A percentile compares a stretch with the other conserved stretches of the same genome.
Conservation (phyloP, 2,329 filamentous ascomycete species). For the Westerdykella aurantiaca region DNA sequence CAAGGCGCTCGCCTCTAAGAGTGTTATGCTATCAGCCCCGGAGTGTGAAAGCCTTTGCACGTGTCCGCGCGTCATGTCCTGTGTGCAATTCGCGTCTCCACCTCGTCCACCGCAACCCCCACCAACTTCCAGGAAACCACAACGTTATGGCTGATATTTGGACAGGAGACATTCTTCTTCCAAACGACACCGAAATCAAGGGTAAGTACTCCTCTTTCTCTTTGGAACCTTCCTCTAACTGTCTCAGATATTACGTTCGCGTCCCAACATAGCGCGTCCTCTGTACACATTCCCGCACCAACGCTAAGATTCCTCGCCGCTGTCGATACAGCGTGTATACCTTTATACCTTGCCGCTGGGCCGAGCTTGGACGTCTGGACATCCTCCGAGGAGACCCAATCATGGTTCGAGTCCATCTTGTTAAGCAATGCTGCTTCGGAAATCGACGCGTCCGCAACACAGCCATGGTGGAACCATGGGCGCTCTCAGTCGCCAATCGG, state of each 20-base stretch:
- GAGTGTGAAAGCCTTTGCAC: too few relatives aligned
- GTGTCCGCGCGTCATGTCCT: too few relatives aligned
- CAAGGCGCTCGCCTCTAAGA: too few relatives aligned
- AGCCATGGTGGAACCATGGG: slow-evolving; percentile 36
- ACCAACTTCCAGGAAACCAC: background rate
- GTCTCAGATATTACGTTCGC: slow-evolving; percentile 25
- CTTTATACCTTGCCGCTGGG: slow-evolving; percentile 37
- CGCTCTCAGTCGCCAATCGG: slow-evolving; percentile 38
- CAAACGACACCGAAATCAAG: slow-evolving; percentile 18
- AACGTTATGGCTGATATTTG: slow-evolving; percentile 29
- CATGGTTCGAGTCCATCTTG: slow-evolving; percentile 39
- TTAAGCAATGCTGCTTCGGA: slow-evolving; percentile 14
- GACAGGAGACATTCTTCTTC: slow-evolving; percentile 30
- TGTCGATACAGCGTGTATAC: slow-evolving; percentile 38
- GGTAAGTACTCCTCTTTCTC: slow-evolving; percentile 10
- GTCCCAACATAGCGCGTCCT: slow-evolving; percentile 15
- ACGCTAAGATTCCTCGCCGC: slow-evolving; percentile 34
- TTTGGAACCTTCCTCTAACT: slow-evolving; percentile 1
- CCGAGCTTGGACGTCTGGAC: slow-evolving; percentile 38
- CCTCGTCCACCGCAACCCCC: too few relatives aligned
- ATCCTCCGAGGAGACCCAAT: slow-evolving; percentile 24
- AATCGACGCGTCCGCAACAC: slow-evolving; percentile 2
- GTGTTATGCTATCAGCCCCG: too few relatives aligned
- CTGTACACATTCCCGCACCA: slow-evolving; percentile 10
- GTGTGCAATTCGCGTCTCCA: too few relatives aligned